A percentile compares a stretch with the other conserved stretches of the same genome.
Conservation (phyloP, 129 eudicot genomes). For the Lactuca sativa region DNA sequence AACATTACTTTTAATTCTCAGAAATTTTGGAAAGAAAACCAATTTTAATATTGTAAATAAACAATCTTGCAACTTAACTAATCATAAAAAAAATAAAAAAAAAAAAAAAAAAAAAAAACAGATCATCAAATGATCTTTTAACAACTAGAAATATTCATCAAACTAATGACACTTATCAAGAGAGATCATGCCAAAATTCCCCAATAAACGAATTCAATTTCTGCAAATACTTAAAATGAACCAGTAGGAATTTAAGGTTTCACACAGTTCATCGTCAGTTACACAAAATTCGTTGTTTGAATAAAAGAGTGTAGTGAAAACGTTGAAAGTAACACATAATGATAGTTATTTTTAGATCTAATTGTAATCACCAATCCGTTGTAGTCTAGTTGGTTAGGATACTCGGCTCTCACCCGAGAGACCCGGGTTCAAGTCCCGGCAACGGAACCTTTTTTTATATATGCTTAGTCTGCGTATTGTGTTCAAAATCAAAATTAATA, state of each 20-base stretch:
- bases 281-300: no score
- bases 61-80: background rate
- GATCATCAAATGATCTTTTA: no score
- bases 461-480: no score
- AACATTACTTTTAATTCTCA: background rate
- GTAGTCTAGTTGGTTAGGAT: constrained; percentile 99
- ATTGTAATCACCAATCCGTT: constrained; percentile 38
- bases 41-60: no score
- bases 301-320: no score
- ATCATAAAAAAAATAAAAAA: no score
- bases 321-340: no score
- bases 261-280: background rate
- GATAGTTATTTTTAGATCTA: no score
- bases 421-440: constrained; percentile 99
- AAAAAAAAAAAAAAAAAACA: no score
- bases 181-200: background rate
- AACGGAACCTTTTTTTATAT: constrained; percentile 49
- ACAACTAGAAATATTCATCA: background rate
- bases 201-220: background rate
- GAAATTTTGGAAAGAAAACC: no score
- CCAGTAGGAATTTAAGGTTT: background rate
- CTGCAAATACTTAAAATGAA: background rate
- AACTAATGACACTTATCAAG: background rate
- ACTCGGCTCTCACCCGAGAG: constrained; percentile 99
- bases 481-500: no score